Base-by-base conservation (phyloP, 2,329 filamentous ascomycete species). In the Aureobasidium vineae region DNA sequence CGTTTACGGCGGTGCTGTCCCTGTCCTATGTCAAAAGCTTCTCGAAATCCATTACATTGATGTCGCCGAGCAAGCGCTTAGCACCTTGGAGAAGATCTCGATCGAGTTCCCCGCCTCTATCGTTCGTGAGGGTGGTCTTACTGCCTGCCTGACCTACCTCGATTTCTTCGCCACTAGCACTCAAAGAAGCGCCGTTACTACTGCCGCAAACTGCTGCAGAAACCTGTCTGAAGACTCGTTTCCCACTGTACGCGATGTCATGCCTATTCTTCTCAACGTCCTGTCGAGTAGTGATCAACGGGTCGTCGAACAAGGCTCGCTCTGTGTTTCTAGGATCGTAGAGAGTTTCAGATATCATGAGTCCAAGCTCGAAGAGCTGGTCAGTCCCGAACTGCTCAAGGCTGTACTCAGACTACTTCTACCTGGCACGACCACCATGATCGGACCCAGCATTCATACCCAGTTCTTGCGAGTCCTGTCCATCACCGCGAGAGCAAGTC, bases 91-190 rank as follows among this genome's bases (percentile, higher is more conserved):
- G 76, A 99, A 98, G 79, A 97, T 99, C 59, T 99, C 95, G 0
- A 87, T 94, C 66, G 95, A 99, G 75, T 99, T 97, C 74, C 95
- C 95, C 1, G 88, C 90, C 4, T 92, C 91, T 66, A 99, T 99
- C 72, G 95, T 99, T 52, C 90, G 93, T 61, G 95, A 98, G 79
- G 96, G 95, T 57, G 95, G 95, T 13, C 82, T 99, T 69, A 96
- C 91, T 1, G 95, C 95, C n/a, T 99, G 95, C 74, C 81, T 99
- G 70, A 96, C 91, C 0, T 98, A 95, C 75, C 85, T 99, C 67
- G 95, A 99, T 76, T 99, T 99, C 79, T 99, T 99, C 74, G 90
- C 94, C 19, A 99, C 95, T 0, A 95, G 94, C 77, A 98, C 95
- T 2, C 95, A 99, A 78, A 87, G 95, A 70, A 97, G 94, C 16